These are phyloP conservation scores for Collariella sp. DNA, from an alignment of 495 filamentous ascomycete genomes.

Conservation along the genomic window DNA sequence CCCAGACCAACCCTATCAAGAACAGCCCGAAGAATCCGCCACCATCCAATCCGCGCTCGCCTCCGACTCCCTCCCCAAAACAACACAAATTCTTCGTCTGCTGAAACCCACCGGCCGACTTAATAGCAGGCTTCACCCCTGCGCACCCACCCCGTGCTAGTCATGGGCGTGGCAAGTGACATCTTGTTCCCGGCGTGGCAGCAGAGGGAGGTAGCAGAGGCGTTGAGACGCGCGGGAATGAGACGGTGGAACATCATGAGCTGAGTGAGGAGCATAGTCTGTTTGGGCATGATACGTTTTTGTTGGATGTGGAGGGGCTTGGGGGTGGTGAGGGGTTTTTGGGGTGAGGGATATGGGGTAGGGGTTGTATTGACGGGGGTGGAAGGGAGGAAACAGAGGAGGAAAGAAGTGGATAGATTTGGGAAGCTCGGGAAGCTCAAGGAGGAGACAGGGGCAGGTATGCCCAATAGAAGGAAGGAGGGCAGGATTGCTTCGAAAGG, in stretches of 20 bases:
- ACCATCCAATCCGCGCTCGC: background rate
- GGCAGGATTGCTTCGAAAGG: too few species aligned
- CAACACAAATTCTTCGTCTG: background rate
- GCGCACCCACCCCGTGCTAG: slow-evolving; percentile 66
- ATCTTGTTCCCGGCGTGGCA: slow-evolving; percentile 98
- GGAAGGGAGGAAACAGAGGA: too few species aligned
- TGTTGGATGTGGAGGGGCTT: slow-evolving; percentile 86
- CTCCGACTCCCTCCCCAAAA: background rate
- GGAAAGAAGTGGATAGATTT: too few species aligned
- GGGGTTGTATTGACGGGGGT: background rate
- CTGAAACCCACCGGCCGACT: slow-evolving; percentile 64
- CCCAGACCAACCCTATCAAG: slow-evolving; percentile 77
- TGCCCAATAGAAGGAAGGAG: too few species aligned
- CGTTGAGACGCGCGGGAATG: slow-evolving; percentile 65
- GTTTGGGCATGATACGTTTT: slow-evolving; percentile 95
- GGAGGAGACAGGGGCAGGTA: too few species aligned
- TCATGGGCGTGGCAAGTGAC: slow-evolving; percentile 92
- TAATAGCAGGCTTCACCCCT: slow-evolving; percentile 66
- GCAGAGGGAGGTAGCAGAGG: slow-evolving; percentile 86
- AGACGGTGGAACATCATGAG: slow-evolving; percentile 75
- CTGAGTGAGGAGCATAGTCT: slow-evolving; percentile 83
- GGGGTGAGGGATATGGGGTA: slow-evolving; percentile 29
- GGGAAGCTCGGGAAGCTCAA: too few species aligned
- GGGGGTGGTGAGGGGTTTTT: slow-evolving; percentile 79
- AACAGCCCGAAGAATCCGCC: slow-evolving; percentile 44